Conservation (phyloP, 2,329 filamentous ascomycete species). For the Mycosphaerella sp. region DNA sequence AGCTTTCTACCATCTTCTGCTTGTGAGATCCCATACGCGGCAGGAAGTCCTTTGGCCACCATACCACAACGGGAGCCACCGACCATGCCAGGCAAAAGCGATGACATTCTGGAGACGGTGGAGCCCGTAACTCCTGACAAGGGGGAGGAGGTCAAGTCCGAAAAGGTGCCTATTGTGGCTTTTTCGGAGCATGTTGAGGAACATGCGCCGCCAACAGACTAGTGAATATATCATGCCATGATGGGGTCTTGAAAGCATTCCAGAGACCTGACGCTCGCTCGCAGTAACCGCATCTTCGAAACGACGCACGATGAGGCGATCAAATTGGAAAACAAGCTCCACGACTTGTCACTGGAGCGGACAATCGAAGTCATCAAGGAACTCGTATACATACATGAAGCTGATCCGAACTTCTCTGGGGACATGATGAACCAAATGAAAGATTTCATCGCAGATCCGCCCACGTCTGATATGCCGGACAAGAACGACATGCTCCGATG, state of each 20-base stretch:
- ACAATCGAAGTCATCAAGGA: slow-evolving; percentile 11
- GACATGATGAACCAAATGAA: slow-evolving; percentile 13
- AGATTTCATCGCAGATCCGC: slow-evolving; percentile 12
- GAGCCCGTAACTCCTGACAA: neutral
- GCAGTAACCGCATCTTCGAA: neutral
- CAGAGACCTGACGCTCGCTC: neutral
- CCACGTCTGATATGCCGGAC: slow-evolving; percentile 6
- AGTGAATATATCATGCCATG: neutral
- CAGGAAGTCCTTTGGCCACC: neutral
- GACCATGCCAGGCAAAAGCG: slow-evolving; percentile 6
- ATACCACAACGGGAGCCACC: neutral
- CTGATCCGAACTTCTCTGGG: slow-evolving; percentile 15
- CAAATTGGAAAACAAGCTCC: slow-evolving; percentile 6
- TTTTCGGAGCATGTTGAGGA: neutral
- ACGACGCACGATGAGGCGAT: slow-evolving; percentile 3
- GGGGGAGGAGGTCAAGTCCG: neutral
- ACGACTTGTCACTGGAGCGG: slow-evolving; percentile 7
- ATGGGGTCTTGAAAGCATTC: neutral
- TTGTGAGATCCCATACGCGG: neutral
- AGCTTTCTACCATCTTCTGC: neutral
- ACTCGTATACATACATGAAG: slow-evolving; percentile 14
- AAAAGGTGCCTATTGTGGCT: neutral
- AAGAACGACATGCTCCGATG: slow-evolving; percentile 9
- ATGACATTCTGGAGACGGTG: neutral
- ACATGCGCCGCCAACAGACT: neutral